phyloP scores from a whole-genome alignment of 331 rosid genomes.

The Rhamnella rubrinervis region DNA sequence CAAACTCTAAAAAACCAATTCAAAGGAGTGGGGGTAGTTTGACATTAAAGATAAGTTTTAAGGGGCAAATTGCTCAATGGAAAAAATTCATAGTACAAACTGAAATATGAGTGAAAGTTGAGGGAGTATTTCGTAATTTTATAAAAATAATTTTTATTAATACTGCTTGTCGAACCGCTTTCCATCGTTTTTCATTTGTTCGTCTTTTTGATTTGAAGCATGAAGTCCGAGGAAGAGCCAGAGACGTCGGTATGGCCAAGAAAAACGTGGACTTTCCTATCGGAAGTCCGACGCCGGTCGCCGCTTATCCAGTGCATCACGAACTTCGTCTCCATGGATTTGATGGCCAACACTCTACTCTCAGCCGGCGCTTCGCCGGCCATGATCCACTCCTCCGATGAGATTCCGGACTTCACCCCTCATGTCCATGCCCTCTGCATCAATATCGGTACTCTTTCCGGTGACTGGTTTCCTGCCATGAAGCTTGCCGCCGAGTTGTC shows the following conservation, averaged over 20 bases:
- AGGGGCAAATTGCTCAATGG: too few relatives aligned
- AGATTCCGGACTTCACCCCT: slow-evolving; percentile 76
- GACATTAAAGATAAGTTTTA: too few relatives aligned
- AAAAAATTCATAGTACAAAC: too few relatives aligned
- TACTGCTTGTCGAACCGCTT: too few relatives aligned
- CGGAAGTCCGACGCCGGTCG: slow-evolving; percentile 44
- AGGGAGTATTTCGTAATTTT: too few relatives aligned
- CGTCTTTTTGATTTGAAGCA: too few relatives aligned
- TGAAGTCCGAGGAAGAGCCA: slow-evolving; percentile 21
- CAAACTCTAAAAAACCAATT: too few relatives aligned
- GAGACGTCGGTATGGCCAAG: slow-evolving; percentile 34
- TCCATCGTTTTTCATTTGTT: too few relatives aligned
- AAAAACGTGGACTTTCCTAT: slow-evolving; percentile 50
- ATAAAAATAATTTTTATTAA: too few relatives aligned
- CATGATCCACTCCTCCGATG: slow-evolving; percentile 69
- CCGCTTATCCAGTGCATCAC: slow-evolving; percentile 91
- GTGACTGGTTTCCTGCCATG: slow-evolving; percentile 70
- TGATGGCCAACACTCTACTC: slow-evolving; percentile 80
- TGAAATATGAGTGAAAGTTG: too few relatives aligned
- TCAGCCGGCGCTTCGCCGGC: slow-evolving; percentile 91
- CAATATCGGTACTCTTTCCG: slow-evolving; percentile 74
- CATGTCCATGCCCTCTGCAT: slow-evolving; percentile 52
- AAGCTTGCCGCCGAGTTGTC: slow-evolving; percentile 52
- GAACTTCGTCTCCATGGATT: slow-evolving; percentile 87
- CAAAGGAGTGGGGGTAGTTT: too few relatives aligned